Evolutionary conservation across 352 stramenopile species (phyloP).

Genomic region (Blastocystis sp.): DNA sequence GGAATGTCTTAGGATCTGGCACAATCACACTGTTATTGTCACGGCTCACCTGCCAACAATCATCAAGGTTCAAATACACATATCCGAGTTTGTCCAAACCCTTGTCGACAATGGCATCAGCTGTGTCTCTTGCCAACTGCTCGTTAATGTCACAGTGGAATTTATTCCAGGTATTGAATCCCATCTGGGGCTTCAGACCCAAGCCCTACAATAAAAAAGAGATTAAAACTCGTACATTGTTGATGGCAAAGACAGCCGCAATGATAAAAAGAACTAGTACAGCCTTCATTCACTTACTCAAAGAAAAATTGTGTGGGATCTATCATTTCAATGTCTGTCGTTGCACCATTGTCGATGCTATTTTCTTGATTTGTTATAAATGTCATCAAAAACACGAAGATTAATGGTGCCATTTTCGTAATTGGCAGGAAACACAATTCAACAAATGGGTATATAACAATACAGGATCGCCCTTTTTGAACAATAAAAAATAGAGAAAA

Average conservation of each 20-base stretch:
- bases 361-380: background rate
- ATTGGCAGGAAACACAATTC: background rate
- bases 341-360: background rate
- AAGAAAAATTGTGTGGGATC: background rate
- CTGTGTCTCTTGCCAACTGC: conserved; percentile 70
- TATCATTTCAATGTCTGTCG: background rate
- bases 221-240: background rate
- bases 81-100: conserved; percentile 69
- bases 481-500: background rate
- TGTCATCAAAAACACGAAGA: background rate
- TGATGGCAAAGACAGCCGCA: conserved; percentile 26
- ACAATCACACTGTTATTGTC: conserved; percentile 67
- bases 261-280: background rate
- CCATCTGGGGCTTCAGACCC: conserved; percentile 68
- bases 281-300: conserved; percentile 31
- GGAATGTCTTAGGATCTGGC: conserved; percentile 70
- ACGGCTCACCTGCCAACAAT: conserved; percentile 70
- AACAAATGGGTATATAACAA: background rate
- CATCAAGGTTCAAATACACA: conserved; percentile 70
- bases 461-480: background rate
- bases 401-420: background rate
- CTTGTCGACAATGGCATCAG: conserved; percentile 67
- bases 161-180: conserved; percentile 71
- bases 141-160: conserved; percentile 70
- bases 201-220: conserved; percentile 10